Conservation (phyloP, 2,329 filamentous ascomycete genomes). For the Ophiostoma angusticollis region DNA sequence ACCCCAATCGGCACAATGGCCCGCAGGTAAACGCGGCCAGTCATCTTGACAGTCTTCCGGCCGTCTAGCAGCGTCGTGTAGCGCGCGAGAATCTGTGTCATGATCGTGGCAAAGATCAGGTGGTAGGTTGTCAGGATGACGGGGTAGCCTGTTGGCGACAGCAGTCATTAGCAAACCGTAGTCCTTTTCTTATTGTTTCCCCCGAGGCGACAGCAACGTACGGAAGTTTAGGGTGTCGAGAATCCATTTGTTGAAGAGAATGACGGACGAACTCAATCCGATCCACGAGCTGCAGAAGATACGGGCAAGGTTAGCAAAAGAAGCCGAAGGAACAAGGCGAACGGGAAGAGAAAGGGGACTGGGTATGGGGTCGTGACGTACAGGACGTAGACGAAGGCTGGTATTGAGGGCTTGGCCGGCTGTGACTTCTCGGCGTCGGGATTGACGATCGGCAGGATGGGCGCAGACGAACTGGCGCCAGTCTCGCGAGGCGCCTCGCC, state of each 20-base stretch:
- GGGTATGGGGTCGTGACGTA: constrained; percentile 22
- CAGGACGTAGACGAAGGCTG: constrained; percentile 77
- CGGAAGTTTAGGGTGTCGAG: constrained; percentile 74
- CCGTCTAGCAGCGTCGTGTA: constrained; percentile 85
- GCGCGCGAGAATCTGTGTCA: constrained; percentile 86
- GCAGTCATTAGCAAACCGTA: not conserved
- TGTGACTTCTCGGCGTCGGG: constrained; percentile 59
- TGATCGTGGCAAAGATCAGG: constrained; percentile 79
- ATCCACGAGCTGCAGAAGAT: constrained; percentile 81
- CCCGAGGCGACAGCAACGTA: constrained; percentile 24
- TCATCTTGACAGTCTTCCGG: constrained; percentile 95
- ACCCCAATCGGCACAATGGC: constrained; percentile 90
- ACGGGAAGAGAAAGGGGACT: not conserved
- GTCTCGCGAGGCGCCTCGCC: constrained; percentile 57
- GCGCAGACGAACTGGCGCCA: constrained; percentile 25
- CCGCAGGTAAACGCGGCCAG: constrained; percentile 78
- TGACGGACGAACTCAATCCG: constrained; percentile 79
- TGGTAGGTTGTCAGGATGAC: constrained; percentile 94
- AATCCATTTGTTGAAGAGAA: constrained; percentile 99
- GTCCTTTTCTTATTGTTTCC: not conserved
- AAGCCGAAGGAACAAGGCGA: not conserved
- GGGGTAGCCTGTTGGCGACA: constrained; percentile 53
- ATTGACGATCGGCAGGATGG: constrained; percentile 69
- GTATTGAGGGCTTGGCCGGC: constrained; percentile 51
- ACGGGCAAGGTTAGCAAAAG: too few relatives aligned